Base-by-base conservation (phyloP, 371 early-diverging fungal genomes). In the Mortierella sp. region DNA sequence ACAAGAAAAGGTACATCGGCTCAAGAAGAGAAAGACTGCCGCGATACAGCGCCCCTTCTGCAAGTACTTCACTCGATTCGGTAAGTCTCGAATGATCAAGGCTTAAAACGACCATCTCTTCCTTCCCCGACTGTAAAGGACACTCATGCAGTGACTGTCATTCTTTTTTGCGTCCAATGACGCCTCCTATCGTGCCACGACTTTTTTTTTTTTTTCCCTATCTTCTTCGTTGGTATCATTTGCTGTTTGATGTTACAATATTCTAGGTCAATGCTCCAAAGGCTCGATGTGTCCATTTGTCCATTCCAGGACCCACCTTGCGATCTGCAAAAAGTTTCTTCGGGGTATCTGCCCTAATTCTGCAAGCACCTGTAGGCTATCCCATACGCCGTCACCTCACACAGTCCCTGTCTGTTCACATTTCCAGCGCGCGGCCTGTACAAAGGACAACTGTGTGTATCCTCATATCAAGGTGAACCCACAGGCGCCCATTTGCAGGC, bases 291-390 rank as follows among this genome's bases (percentile, higher is more conserved):
- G 84, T 45, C 74, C 83, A 0, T 87, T 87, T 60, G 47, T 73
- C 0, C 89, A 89, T 57, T 87, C 87, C 28, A 81, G 74, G n/a
- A 62, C 61, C 25, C 85, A 84, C 46, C 80, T 87, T 43, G 86
- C 89, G 4, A 87, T 89, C 14, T 89, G 89, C 65, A 83, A 85
- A 51, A 75, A 80, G 43, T 89, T 86, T 63, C 68, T 89, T 5
- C 81, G 83, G 19, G 82, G 84, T 18, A 72, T 65, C 12, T 87
- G 88, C 37, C 72, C 74, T 14, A 81, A 82, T 57, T 70, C 73
- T 21, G 73, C 75, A 11, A 48, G 51, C 0, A 66, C 73, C 11
- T 89, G 89, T 65, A 72, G 77, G 50, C 64, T 87, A 29, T 87
- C 89, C 0, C 89, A 89, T 65, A 70, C 68, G 4, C 86, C 85